phyloP scores from a whole-genome alignment of 108 stramenopile genomes.

The Skeletonema potamos region DNA sequence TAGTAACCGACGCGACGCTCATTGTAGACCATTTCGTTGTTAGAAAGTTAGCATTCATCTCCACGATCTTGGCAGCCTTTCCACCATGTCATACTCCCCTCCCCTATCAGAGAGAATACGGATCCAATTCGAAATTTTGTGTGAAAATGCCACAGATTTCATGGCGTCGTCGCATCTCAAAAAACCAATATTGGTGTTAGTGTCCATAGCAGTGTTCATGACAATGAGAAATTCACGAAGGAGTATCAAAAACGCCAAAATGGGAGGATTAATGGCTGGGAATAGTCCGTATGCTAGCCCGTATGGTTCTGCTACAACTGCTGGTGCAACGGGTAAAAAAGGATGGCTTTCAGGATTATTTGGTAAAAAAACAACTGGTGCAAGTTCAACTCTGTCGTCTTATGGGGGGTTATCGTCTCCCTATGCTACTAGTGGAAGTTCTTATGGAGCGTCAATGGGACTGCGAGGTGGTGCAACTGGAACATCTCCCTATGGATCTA shows the following conservation, averaged over 20 bases:
- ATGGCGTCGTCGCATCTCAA: conserved; percentile 16
- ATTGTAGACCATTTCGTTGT: no score
- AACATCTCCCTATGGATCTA: not conserved
- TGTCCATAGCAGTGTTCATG: conserved; percentile 18
- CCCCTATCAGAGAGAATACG: conserved; percentile 50
- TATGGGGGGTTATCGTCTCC: conserved; percentile 1
- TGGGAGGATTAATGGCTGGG: conserved; percentile 27
- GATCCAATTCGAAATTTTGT: conserved; percentile 51
- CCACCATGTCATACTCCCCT: conserved; percentile 23
- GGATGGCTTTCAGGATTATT: conserved; percentile 5
- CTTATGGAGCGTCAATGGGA: not conserved
- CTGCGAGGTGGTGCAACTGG: not conserved
- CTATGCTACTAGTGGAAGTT: not conserved
- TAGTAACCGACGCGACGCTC: no score
- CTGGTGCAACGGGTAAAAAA: not conserved
- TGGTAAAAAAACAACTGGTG: not conserved
- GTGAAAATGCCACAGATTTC: conserved; percentile 42
- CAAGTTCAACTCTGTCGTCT: not conserved
- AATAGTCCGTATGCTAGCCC: not conserved
- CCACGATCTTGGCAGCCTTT: not conserved
- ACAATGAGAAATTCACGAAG: conserved; percentile 33
- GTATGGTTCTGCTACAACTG: not conserved
- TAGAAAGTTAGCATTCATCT: no score
- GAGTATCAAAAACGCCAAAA: conserved; percentile 31
- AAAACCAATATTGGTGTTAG: conserved; percentile 28